A percentile compares a stretch with the other conserved stretches of the same genome.
Evolutionary conservation across 257 asterid genomes (phyloP).

Genomic region (Solanum habrochaites): DNA sequence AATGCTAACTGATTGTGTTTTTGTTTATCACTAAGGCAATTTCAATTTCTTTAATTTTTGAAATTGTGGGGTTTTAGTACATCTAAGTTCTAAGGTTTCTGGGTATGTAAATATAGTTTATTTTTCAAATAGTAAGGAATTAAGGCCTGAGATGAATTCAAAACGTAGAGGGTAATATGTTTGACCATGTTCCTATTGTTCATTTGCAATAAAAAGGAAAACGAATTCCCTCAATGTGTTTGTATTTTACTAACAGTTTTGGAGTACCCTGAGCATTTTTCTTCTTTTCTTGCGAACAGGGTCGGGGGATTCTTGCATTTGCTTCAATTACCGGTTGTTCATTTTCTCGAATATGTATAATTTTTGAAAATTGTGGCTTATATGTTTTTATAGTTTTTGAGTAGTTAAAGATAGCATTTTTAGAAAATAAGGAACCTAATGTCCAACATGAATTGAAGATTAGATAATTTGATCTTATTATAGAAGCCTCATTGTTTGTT

Average conservation of each 20-base stretch:
- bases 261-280: background rate
- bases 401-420: background rate
- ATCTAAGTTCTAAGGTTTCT: background rate
- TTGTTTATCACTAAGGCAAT: background rate
- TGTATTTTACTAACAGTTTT: background rate
- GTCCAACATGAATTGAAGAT: background rate
- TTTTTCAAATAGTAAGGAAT: background rate
- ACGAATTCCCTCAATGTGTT: background rate
- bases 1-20: background rate
- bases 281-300: background rate
- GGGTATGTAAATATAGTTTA: too few relatives aligned
- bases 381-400: background rate
- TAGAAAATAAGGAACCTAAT: background rate
- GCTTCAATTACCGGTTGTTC: background rate
- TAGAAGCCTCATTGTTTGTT: background rate
- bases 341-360: background rate
- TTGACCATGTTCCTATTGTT: background rate
- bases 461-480: background rate
- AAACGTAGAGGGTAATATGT: background rate
- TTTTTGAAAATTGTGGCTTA: background rate
- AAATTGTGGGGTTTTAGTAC: background rate
- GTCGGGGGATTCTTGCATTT: background rate
- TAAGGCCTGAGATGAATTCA: background rate
- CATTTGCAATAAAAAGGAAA: background rate
- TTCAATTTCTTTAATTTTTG: background rate